A percentile compares a stretch with the other conserved stretches of the same genome.
These are phyloP conservation scores for Blepharisma stoltei DNA, from an alignment of 73 alveolate species.

Conservation along the genomic window DNA sequence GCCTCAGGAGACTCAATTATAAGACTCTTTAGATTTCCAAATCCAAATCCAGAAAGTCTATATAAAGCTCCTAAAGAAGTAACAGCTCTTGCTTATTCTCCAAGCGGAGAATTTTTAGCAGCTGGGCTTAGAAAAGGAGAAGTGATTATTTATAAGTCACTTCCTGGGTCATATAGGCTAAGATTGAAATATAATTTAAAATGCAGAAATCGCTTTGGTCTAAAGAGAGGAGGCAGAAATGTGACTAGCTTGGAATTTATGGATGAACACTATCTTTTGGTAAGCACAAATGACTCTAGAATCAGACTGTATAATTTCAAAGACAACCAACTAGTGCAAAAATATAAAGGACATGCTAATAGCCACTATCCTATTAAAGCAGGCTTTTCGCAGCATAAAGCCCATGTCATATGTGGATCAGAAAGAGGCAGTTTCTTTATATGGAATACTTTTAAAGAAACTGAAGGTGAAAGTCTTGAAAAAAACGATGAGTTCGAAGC, in stretches of 20 bases:
- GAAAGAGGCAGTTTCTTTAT: constrained; percentile 81
- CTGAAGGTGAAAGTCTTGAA: too few species aligned
- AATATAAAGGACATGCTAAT: constrained; percentile 77
- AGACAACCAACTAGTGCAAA: constrained; percentile 57
- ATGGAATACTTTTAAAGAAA: constrained; percentile 55
- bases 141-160: constrained; percentile 55
- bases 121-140: constrained; percentile 80
- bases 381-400: constrained; percentile 52
- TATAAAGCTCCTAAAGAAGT: constrained; percentile 54
- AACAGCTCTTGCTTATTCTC: constrained; percentile 61
- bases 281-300: constrained; percentile 79
- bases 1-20: constrained; percentile 80
- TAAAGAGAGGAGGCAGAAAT: constrained; percentile 73
- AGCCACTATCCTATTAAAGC: constrained; percentile 66
- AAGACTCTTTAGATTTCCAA: constrained; percentile 57
- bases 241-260: constrained; percentile 75
- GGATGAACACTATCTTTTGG: constrained; percentile 56
- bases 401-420: constrained; percentile 73
- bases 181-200: constrained; percentile 30
- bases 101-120: constrained; percentile 63
- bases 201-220: constrained; percentile 73
- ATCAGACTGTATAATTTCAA: constrained; percentile 64
- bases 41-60: constrained; percentile 53
- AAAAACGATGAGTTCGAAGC: neutral
- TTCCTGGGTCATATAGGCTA: constrained; percentile 21